phyloP scores from a whole-genome alignment of 129 eudicot species.

The Pittosporum tobira region DNA sequence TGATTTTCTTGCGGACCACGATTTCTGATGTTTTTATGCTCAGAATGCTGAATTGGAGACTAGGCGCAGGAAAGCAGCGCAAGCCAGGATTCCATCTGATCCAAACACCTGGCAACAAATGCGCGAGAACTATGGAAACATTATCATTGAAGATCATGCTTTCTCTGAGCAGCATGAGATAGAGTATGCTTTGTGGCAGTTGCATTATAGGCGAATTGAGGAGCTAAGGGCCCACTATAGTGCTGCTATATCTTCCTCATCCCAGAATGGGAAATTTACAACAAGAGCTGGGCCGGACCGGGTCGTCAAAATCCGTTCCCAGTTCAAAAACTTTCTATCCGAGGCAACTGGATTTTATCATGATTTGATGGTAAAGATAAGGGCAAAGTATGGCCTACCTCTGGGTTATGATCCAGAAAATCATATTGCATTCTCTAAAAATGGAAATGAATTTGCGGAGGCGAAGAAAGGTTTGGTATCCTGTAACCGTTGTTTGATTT shows the following conservation, averaged over 20 bases:
- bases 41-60: slow-evolving; percentile 84
- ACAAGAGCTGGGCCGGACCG: slow-evolving; percentile 60
- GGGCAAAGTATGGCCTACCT: slow-evolving; percentile 80
- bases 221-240: slow-evolving; percentile 60
- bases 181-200: slow-evolving; percentile 89
- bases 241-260: slow-evolving; percentile 51
- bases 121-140: slow-evolving; percentile 81
- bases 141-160: slow-evolving; percentile 78
- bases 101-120: slow-evolving; percentile 83
- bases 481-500: slow-evolving; percentile 84
- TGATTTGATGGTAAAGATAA: slow-evolving; percentile 82
- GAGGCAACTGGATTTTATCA: slow-evolving; percentile 97
- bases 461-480: slow-evolving; percentile 72
- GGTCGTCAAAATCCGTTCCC: slow-evolving; percentile 69
- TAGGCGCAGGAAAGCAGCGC: slow-evolving; percentile 74
- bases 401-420: slow-evolving; percentile 43
- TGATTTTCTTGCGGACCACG: not conserved
- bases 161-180: slow-evolving; percentile 82
- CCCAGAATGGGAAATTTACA: slow-evolving; percentile 60
- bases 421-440: slow-evolving; percentile 37
- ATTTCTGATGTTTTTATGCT: not conserved
- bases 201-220: slow-evolving; percentile 83
- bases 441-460: slow-evolving; percentile 49
- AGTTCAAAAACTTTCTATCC: slow-evolving; percentile 83
- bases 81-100: slow-evolving; percentile 66